Evolutionary conservation across 371 early-diverging fungal genomes (phyloP).

Genomic region (Amoeboradix gromovi): DNA sequence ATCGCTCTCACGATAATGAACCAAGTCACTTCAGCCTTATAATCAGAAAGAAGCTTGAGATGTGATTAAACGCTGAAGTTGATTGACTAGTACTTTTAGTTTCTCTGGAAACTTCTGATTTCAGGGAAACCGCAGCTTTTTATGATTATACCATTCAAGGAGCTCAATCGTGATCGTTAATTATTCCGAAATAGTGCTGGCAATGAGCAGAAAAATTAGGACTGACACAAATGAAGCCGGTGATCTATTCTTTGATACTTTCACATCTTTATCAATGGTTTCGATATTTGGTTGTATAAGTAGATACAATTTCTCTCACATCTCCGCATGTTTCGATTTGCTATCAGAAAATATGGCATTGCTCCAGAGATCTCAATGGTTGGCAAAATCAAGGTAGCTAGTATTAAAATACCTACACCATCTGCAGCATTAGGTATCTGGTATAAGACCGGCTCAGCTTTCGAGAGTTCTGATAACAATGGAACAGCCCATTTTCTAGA

Average conservation of each 20-base stretch:
- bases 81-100: too few species aligned
- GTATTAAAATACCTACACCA: neutral
- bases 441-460: conserved; percentile 85
- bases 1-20: too few species aligned
- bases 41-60: too few species aligned
- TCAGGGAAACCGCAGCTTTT: neutral
- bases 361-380: neutral
- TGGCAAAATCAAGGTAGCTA: neutral
- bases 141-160: neutral
- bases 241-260: too few species aligned
- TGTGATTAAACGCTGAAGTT: too few species aligned
- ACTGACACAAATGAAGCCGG: too few species aligned
- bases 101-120: too few species aligned
- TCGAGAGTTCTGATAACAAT: conserved; percentile 59
- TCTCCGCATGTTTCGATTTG: neutral
- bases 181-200: too few species aligned
- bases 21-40: too few species aligned
- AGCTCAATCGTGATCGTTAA: neutral
- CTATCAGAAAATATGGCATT: neutral
- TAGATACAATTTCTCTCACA: neutral
- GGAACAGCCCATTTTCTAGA: conserved; percentile 91
- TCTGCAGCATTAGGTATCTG: conserved; percentile 93
- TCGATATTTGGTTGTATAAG: too few species aligned
- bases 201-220: neutral
- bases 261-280: too few species aligned